phyloP scores from a whole-genome alignment of 2,329 filamentous ascomycete genomes.

The Apiospora pterosperma region DNA sequence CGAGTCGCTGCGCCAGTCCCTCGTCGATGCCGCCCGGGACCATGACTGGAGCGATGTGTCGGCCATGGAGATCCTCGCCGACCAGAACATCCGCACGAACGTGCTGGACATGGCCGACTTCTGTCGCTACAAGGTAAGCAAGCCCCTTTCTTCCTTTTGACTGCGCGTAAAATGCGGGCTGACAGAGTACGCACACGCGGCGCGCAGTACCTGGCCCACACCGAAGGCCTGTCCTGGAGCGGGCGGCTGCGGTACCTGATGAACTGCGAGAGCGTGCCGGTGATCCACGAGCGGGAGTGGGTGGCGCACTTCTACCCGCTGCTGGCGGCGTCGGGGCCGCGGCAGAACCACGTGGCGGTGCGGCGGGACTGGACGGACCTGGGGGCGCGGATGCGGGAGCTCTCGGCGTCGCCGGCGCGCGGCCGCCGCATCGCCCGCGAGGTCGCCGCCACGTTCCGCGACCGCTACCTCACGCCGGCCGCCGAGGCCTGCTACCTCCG shows the following conservation, averaged over 20 bases:
- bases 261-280: slow-evolving; percentile 44
- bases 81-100: slow-evolving; percentile 20
- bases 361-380: slow-evolving; percentile 38
- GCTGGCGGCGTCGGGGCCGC: slow-evolving; percentile 35
- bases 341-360: slow-evolving; percentile 46
- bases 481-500: slow-evolving; percentile 55
- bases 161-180: background rate
- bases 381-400: slow-evolving; percentile 31
- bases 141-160: no score
- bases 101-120: slow-evolving; percentile 21
- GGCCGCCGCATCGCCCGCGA: slow-evolving; percentile 44
- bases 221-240: slow-evolving; percentile 51
- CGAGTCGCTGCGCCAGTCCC: slow-evolving; percentile 16
- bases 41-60: slow-evolving; percentile 25
- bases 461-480: slow-evolving; percentile 50
- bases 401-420: slow-evolving; percentile 36
- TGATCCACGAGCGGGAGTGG: slow-evolving; percentile 44
- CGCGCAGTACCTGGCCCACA: slow-evolving; percentile 47
- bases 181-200: background rate
- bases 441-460: slow-evolving; percentile 26
- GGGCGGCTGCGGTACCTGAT: slow-evolving; percentile 51
- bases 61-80: slow-evolving; percentile 12
- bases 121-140: slow-evolving; percentile 18
- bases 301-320: slow-evolving; percentile 43
- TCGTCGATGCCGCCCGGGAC: slow-evolving; percentile 18